A percentile compares a stretch with the other conserved stretches of the same genome.
These are phyloP conservation scores for Rhodotorula sp. DNA, from an alignment of 1,284 basidiomycete genomes.

Conservation along the genomic window DNA sequence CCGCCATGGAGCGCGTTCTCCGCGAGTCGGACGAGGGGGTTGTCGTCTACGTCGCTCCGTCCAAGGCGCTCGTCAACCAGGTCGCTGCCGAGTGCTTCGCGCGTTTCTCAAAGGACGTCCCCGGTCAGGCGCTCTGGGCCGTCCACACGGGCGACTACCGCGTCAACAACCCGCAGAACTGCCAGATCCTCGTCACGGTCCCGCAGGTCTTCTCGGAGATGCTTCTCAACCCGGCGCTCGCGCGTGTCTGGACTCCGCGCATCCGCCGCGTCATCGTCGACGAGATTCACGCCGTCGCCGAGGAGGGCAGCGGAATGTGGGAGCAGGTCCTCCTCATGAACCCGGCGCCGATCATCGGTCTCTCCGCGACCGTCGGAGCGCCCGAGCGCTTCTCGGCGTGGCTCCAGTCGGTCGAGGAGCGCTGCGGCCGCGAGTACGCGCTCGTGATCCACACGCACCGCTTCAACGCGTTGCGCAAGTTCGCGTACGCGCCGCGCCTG, in stretches of 20 bases:
- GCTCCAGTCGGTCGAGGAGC: constrained; percentile 63
- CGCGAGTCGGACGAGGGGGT: constrained; percentile 64
- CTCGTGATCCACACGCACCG: constrained; percentile 66
- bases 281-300: constrained; percentile 70
- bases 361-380: constrained; percentile 68
- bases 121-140: constrained; percentile 62
- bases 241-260: constrained; percentile 63
- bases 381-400: constrained; percentile 66
- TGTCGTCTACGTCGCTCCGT: constrained; percentile 71
- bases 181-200: constrained; percentile 70
- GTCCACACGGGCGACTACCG: constrained; percentile 69
- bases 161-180: constrained; percentile 60
- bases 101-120: constrained; percentile 62
- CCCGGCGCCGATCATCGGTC: constrained; percentile 62
- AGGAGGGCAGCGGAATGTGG: constrained; percentile 68
- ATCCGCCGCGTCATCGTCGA: constrained; percentile 70
- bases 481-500: constrained; percentile 56
- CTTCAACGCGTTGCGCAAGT: constrained; percentile 71
- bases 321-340: constrained; percentile 53
- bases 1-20: constrained; percentile 70
- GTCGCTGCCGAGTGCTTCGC: constrained; percentile 68
- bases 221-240: constrained; percentile 66
- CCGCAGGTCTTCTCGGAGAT: constrained; percentile 68
- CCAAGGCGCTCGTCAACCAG: constrained; percentile 66
- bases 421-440: constrained; percentile 61